Evolutionary conservation across 176 grass and related monocot species (phyloP), one percentile per base, ranked within the genome.

Genomic region (Ananas comosus): DNA sequence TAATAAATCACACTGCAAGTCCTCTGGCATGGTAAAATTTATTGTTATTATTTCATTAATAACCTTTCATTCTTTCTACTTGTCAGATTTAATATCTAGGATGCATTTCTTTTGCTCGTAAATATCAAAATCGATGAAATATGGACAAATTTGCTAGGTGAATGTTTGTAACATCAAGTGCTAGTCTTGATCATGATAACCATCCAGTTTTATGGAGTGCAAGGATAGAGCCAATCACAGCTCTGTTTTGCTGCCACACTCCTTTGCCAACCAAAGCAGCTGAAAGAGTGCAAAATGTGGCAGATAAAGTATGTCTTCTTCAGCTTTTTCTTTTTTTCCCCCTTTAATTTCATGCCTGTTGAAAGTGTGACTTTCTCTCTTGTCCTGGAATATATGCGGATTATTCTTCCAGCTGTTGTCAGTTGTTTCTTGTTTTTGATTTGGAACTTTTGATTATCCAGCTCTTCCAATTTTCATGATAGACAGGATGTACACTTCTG

Each of bases 171-270:
- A 66, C 48, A 59, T 82, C 61, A 56, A 71, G 69, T 66, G 23
- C 28, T 79, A 69, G 75, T 70, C 68, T 85, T 91, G 83, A 86
- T 85, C 75, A 80, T 80, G 67, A 88, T 85, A 82, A 76, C 76
- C 85, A 83, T 90, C 81, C 80, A 97, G 94, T 86, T 97, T 97
- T 93, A 91, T 89, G 80, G 94, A 93, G 82, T 97, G 94, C 80
- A 97, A 92, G 80, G 83, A 90, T 74, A 80, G 94, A 63, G 86
- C 85, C 69, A 82, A 82, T 70, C 85, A 74, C 65, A 90, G 73
- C 64, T 97, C 86, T 73, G 94, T 97, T 75, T 82, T 84, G 81
- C 72, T 97, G 27, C 82, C 93, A 68, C 87, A 92, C 74, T 85
- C 80, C 75, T 83, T 74, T 97, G 66, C 93, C 89, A 74, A 75